phyloP scores from a whole-genome alignment of 2,329 filamentous ascomycete species.

The Verticillium albo-atrum region DNA sequence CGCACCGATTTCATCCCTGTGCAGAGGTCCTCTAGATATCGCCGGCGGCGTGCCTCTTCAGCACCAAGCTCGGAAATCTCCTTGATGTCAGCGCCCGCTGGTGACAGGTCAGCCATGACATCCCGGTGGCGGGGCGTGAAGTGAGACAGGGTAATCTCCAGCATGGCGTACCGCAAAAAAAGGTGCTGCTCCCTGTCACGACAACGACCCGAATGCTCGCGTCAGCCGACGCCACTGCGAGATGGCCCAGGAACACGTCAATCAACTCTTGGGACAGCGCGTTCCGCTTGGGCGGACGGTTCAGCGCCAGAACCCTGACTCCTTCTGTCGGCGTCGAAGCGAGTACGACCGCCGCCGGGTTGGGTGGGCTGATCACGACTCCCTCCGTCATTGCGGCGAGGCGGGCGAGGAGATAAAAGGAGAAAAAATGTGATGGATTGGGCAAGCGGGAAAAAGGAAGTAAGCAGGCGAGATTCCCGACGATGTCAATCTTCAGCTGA shows the following conservation, averaged over 20 bases:
- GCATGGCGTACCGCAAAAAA: conserved; percentile 23
- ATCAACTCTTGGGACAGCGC: conserved; percentile 49
- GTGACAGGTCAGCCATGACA: background rate
- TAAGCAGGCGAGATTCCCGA: background rate
- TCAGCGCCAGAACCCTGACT: conserved; percentile 44
- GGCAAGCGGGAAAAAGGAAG: background rate
- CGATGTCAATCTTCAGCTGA: background rate
- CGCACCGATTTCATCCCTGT: background rate
- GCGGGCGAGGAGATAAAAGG: background rate
- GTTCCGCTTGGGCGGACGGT: conserved; percentile 53
- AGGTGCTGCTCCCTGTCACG: conserved; percentile 27
- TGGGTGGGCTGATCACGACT: background rate
- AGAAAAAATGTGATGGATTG: background rate
- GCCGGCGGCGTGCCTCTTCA: background rate
- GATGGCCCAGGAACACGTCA: conserved; percentile 29
- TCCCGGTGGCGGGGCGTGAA: background rate
- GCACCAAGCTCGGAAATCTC: background rate
- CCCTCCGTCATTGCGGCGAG: background rate
- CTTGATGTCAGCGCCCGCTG: background rate
- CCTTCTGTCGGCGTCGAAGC: conserved; percentile 23
- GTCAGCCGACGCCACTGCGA: conserved; percentile 18
- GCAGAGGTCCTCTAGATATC: background rate
- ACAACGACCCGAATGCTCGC: conserved; percentile 26
- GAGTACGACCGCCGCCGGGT: conserved; percentile 10
- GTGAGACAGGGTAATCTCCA: background rate